A percentile compares a stretch with the other conserved stretches of the same genome.
Evolutionary conservation across 352 stramenopile genomes (phyloP).

Genomic region (Pythium aquatile): DNA sequence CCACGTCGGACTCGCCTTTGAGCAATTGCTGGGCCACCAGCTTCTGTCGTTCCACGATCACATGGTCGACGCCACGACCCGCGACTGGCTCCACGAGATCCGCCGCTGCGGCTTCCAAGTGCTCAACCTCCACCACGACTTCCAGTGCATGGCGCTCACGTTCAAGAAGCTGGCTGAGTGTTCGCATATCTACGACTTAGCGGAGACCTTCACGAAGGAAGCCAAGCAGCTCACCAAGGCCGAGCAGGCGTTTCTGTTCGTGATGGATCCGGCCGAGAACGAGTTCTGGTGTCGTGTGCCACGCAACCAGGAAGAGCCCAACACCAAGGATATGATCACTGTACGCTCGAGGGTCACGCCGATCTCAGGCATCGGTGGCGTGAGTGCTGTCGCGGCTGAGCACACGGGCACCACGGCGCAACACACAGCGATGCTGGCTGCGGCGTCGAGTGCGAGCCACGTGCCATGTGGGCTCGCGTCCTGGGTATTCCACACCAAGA

Average conservation of each 20-base stretch:
- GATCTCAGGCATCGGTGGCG: constrained; percentile 19
- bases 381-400: constrained; percentile 30
- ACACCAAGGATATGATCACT: constrained; percentile 30
- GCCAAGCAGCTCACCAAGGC: constrained; percentile 44
- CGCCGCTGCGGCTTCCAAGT: constrained; percentile 50
- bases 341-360: constrained; percentile 29
- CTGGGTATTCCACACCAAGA: constrained; percentile 65
- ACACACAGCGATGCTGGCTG: constrained; percentile 17
- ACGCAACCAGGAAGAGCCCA: constrained; percentile 8
- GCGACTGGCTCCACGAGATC: constrained; percentile 65
- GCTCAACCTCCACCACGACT: constrained; percentile 51
- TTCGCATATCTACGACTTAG: constrained; percentile 58
- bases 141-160: constrained; percentile 53
- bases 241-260: constrained; percentile 65
- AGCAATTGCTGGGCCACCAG: constrained; percentile 53
- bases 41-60: constrained; percentile 51
- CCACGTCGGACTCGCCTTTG: constrained; percentile 56
- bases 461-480: constrained; percentile 56
- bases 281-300: constrained; percentile 76
- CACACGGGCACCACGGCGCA: constrained; percentile 20
- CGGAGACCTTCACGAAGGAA: constrained; percentile 49
- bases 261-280: constrained; percentile 67
- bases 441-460: background rate
- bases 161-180: constrained; percentile 58
- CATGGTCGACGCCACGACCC: constrained; percentile 49